Evolutionary conservation across 2,329 filamentous ascomycete genomes (phyloP).

Genomic region (Aspergillus tanneri): DNA sequence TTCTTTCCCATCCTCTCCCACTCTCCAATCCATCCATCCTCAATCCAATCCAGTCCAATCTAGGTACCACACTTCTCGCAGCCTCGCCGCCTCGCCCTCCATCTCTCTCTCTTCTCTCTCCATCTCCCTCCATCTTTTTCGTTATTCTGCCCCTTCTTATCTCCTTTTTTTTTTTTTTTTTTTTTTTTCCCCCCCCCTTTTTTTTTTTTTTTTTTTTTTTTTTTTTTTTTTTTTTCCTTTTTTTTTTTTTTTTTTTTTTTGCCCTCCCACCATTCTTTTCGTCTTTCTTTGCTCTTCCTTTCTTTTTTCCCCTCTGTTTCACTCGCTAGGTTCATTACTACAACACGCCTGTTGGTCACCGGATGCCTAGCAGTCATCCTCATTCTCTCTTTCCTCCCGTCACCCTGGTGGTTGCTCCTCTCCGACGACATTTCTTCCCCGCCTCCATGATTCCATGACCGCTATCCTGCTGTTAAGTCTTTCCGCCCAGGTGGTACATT

Average conservation of each 20-base stretch:
- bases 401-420: slow-evolving; percentile 24
- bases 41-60: no score
- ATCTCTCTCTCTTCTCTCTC: slow-evolving; percentile 6
- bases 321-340: no score
- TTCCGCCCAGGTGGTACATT: slow-evolving; percentile 39
- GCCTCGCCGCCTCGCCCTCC: neutral
- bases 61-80: neutral
- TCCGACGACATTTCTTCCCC: slow-evolving; percentile 29
- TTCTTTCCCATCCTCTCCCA: slow-evolving; percentile 4
- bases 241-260: slow-evolving; percentile 8
- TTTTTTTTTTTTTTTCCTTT: neutral
- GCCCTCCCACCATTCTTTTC: neutral
- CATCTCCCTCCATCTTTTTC: slow-evolving; percentile 3
- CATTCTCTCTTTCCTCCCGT: slow-evolving; percentile 17
- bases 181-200: neutral
- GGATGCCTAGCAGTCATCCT: slow-evolving; percentile 24
- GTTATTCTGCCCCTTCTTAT: slow-evolving; percentile 5
- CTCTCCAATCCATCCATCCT: no score
- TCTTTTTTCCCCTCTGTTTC: slow-evolving; percentile 2
- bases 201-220: slow-evolving; percentile 1
- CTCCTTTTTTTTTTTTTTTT: slow-evolving; percentile 6
- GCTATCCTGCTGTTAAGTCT: slow-evolving; percentile 29
- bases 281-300: slow-evolving; percentile 3
- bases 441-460: slow-evolving; percentile 42
- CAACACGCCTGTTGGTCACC: slow-evolving; percentile 16